Percentiles rank a stretch among this genome's conserved stretches.
These are phyloP conservation scores for Metarhizium robertsii DNA, from an alignment of 2,329 filamentous ascomycete species.

Conservation along the genomic window DNA sequence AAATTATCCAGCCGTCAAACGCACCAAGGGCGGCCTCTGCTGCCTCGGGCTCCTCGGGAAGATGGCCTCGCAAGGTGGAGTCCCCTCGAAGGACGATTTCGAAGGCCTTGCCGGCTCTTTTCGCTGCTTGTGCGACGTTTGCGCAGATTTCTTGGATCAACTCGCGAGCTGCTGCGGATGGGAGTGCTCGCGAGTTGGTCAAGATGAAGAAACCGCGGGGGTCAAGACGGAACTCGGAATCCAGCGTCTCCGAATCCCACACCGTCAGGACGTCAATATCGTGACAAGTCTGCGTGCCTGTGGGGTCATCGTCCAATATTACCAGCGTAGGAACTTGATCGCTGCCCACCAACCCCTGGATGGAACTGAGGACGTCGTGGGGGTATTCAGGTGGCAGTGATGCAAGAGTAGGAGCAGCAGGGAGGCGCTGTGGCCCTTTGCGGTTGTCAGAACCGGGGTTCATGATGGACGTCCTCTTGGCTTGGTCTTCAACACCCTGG, in stretches of 20 bases:
- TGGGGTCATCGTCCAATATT: constrained; percentile 46
- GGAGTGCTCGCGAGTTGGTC: constrained; percentile 47
- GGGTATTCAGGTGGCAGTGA: constrained; percentile 14
- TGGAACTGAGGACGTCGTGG: constrained; percentile 12
- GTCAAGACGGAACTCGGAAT: constrained; percentile 30
- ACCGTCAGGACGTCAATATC: constrained; percentile 44
- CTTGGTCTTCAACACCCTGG: too few species aligned
- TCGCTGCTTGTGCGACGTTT: constrained; percentile 37
- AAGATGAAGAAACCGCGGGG: constrained; percentile 46
- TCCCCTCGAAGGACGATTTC: constrained; percentile 47
- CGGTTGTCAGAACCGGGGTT: neutral
- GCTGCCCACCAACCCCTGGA: constrained; percentile 10
- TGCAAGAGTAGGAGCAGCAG: constrained; percentile 13
- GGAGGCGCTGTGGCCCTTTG: constrained; percentile 3
- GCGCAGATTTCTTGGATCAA: constrained; percentile 39
- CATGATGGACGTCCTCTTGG: too few species aligned
- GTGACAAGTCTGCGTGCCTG: constrained; percentile 51
- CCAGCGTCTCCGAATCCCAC: constrained; percentile 37
- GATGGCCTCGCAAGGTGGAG: constrained; percentile 45
- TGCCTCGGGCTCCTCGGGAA: constrained; percentile 43
- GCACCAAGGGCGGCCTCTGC: constrained; percentile 37
- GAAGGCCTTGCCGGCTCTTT: constrained; percentile 27
- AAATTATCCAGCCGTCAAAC: constrained; percentile 41
- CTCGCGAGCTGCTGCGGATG: constrained; percentile 31
- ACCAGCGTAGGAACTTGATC: constrained; percentile 24